Base-by-base conservation (phyloP, 1,284 basidiomycete genomes). In the Puccinia hordei region DNA sequence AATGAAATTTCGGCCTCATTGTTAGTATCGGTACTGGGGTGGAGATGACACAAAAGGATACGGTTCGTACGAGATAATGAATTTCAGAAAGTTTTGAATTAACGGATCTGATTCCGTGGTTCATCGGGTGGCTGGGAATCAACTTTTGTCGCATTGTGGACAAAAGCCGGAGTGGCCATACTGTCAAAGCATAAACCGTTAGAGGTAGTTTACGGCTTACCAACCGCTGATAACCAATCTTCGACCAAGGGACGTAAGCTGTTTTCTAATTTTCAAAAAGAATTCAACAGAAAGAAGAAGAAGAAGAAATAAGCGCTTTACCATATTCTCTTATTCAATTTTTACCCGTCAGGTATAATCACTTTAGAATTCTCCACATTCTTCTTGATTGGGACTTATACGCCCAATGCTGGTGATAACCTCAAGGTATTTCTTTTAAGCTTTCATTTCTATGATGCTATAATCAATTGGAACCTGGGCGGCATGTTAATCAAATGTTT, bases 161-260 rank as follows among this genome's bases (percentile, higher is more conserved):
- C 61, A 27, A 46, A 41, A 77, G 77, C 77, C 13, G 77, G 77
- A 24, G 53, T 79, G 41, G 68, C 66, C 38, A 72, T 79, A 17
- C n/a, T 79, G 22, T 79, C 77, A 10, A 79, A 79, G 44, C 53
- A 71, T 17, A 72, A 79, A n/a, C 77, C 77, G n/a, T 19, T 79
- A 30, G 53, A 72, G 10, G 77, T 79, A n/a, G 68, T 72, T 19
- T 79, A 71, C 24, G 77, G 77, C 17, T 55, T 79, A 55, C 77
- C 77, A 19, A 79, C 77, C 19, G 66, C 77, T 30, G 59, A 41
- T 19, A 81, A 83, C 27, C 30, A 35, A 27, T 66, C 66, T 22
- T 76, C 81, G 5, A 82, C 65, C 0, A 53, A 46, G 38, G 79
- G 72, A 12, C 75, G 83, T 82, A 69, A 77, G 75, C 53, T 30